Evolutionary conservation across 805 yeast genomes (phyloP).

Genomic region (Saccharomycopsis sp.): DNA sequence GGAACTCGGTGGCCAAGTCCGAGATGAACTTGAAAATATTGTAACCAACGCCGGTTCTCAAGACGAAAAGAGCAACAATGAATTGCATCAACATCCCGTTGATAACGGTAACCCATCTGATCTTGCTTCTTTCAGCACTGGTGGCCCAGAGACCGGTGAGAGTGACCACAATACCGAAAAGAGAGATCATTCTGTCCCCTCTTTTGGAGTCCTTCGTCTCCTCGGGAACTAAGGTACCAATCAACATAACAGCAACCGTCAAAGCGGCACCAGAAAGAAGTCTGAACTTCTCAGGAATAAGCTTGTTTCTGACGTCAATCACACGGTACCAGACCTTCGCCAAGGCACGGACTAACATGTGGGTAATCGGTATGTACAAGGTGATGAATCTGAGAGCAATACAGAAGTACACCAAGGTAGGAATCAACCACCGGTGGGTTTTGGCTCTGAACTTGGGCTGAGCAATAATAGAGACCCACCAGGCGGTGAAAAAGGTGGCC

Average conservation of each 20-base stretch:
- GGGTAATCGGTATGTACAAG: slow-evolving; percentile 36
- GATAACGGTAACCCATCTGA: slow-evolving; percentile 54
- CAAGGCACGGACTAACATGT: slow-evolving; percentile 5
- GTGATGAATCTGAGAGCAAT: slow-evolving; percentile 46
- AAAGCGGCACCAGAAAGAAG: slow-evolving; percentile 38
- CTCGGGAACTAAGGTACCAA: slow-evolving; percentile 48
- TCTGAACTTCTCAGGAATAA: slow-evolving; percentile 39
- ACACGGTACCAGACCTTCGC: slow-evolving; percentile 9
- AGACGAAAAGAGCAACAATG: slow-evolving; percentile 52
- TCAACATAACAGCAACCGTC: slow-evolving; percentile 40
- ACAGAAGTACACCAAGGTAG: slow-evolving; percentile 46
- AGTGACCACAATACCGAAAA: slow-evolving; percentile 47
- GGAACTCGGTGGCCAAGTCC: slow-evolving; percentile 47
- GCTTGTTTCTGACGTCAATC: slow-evolving; percentile 27
- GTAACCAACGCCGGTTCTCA: slow-evolving; percentile 53
- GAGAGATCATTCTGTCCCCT: slow-evolving; percentile 50
- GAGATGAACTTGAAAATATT: slow-evolving; percentile 58
- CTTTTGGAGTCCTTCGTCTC: slow-evolving; percentile 41
- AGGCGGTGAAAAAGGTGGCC: slow-evolving; percentile 40
- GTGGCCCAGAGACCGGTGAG: slow-evolving; percentile 38
- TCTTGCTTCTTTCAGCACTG: slow-evolving; percentile 37
- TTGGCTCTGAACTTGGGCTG: slow-evolving; percentile 42
- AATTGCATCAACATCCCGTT: slow-evolving; percentile 55
- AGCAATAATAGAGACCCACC: slow-evolving; percentile 51
- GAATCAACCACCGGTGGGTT: slow-evolving; percentile 43